Conservation (phyloP, 495 filamentous ascomycete species). For the Glutinoglossum americanum region DNA sequence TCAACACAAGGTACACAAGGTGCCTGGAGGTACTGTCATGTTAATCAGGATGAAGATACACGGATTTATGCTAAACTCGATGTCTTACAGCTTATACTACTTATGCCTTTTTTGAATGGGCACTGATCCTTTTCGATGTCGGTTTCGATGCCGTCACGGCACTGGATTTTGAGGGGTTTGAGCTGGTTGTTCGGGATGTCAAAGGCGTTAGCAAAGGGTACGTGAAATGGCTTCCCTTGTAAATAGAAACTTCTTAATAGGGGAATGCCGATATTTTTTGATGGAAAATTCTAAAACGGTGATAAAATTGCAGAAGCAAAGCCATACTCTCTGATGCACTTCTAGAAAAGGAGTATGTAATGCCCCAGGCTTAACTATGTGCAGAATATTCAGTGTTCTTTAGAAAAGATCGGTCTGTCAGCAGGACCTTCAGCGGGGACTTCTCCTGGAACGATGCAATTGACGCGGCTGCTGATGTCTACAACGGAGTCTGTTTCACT, state of each 20-base stretch:
- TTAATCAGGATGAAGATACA: conserved; percentile 2
- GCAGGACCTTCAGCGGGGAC: conserved; percentile 41
- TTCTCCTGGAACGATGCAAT: conserved; percentile 58
- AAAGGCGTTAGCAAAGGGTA: conserved; percentile 96
- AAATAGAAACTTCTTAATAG: conserved; percentile 15
- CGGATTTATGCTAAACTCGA: conserved; percentile 3
- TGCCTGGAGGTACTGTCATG: conserved; percentile 66
- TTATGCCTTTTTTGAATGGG: conserved; percentile 97
- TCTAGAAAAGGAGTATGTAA: conserved; percentile 70
- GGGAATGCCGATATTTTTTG: neutral
- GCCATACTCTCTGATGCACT: conserved; percentile 46
- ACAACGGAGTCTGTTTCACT: conserved; percentile 52
- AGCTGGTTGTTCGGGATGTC: conserved; percentile 71
- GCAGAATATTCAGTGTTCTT: conserved; percentile 4
- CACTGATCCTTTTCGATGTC: conserved; percentile 83
- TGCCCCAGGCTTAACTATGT: neutral
- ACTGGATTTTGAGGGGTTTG: conserved; percentile 81
- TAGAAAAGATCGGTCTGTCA: conserved; percentile 60
- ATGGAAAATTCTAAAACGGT: conserved; percentile 5
- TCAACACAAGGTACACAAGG: conserved; percentile 91
- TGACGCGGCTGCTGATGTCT: conserved; percentile 73
- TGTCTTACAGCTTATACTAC: conserved; percentile 66
- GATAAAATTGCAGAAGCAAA: conserved; percentile 33
- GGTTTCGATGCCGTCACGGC: conserved; percentile 92
- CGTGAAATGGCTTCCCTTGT: conserved; percentile 92